phyloP scores from a whole-genome alignment of 2,329 filamentous ascomycete species.

The Triangularia verruculosa region DNA sequence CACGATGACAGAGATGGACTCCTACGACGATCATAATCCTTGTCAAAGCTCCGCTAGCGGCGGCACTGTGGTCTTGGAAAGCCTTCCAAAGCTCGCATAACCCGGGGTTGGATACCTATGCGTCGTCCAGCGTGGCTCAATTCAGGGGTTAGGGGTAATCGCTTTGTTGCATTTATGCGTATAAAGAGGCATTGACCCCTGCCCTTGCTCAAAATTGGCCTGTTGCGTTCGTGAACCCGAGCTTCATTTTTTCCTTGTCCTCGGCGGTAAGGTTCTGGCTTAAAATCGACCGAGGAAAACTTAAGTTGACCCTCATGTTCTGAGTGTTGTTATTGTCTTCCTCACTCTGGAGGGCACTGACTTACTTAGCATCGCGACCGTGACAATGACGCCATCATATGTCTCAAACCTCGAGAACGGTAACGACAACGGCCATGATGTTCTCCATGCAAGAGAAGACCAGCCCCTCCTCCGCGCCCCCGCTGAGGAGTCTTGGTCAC shows the following conservation, averaged over 20 bases:
- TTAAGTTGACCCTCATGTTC: no score
- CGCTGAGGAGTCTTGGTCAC: conserved; percentile 23
- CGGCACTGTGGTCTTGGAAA: background rate
- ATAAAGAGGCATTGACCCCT: background rate
- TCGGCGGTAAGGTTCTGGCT: background rate
- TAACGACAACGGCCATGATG: conserved; percentile 11
- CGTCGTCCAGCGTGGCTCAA: conserved; percentile 14
- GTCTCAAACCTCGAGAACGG: background rate
- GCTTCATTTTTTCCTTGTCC: background rate
- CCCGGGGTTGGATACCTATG: no score
- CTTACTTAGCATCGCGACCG: background rate
- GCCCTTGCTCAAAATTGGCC: background rate
- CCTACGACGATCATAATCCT: no score
- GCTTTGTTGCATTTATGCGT: conserved; percentile 5
- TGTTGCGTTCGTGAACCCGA: background rate
- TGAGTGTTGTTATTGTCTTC: no score
- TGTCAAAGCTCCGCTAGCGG: background rate
- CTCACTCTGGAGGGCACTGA: no score
- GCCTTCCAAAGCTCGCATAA: background rate
- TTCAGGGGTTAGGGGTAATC: conserved; percentile 4
- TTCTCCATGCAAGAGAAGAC: conserved; percentile 20
- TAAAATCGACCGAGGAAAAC: no score
- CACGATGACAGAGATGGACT: background rate
- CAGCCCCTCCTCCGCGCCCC: conserved; percentile 25
- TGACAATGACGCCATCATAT: background rate